Evolutionary conservation across 352 stramenopile species (phyloP), one percentile per base, ranked within the genome.

Genomic region (Phytophthora kernoviae): DNA sequence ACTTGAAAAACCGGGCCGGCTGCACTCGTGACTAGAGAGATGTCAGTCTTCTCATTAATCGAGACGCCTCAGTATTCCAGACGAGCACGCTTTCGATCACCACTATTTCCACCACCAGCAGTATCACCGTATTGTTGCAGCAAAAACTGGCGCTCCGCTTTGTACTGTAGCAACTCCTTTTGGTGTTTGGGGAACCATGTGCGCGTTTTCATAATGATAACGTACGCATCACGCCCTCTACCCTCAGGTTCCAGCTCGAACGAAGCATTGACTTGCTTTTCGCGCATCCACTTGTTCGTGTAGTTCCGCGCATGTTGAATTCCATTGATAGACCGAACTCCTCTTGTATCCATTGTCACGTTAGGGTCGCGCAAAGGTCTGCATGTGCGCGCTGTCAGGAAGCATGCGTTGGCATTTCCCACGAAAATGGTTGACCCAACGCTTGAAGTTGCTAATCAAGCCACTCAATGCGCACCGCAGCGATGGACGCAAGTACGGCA

Each of bases 351-450:
- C 39, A 51, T 52, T 2, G 32, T 41, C 4, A 18, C 26, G 5
- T 52, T 21, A 17, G 55, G 43, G 5, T 45, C 54, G 15, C 54
- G 54, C 4, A 62, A 27, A 63, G 20, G 21, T 17, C 20, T 56
- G 37, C 1, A 63, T 24, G 1, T 17, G 42, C 1, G 30, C 47
- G 33, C 51, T 51, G 4, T 52, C 27, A 24, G 36, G 26, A 54
- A 63, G 3, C 32, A 6, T 2, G 55, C 45, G 6, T 40, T 21
- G 55, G 37, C 55, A 62, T 62, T 43, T 49, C 33, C 55, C 55
- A 63, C 4, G 45, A 50, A 17, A 60, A 60, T 11, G 52, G 32
- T 32, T 36, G 5, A 10, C 24, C 55, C 17, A 52, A 9, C 18
- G 17, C 26, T 12, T 39, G 12, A 15, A 55, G 24, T 30, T 54